Percentiles rank a stretch among this genome's conserved stretches.
Evolutionary conservation across 2,329 filamentous ascomycete species (phyloP).

Genomic region (Thelonectria rubi): DNA sequence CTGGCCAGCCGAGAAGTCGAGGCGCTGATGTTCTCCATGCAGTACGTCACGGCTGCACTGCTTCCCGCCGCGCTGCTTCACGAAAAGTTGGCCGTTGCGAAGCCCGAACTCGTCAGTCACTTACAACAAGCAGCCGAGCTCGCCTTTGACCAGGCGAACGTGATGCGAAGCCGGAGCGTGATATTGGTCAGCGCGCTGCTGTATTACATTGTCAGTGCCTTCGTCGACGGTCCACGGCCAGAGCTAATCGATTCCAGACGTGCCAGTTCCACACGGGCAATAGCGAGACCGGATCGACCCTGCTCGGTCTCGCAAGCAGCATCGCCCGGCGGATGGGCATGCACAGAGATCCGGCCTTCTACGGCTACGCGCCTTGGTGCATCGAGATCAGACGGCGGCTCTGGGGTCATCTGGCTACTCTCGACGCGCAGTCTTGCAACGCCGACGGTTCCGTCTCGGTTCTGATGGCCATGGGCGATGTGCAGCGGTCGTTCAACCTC

Average conservation of each 20-base stretch:
- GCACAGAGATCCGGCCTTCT: slow-evolving; percentile 31
- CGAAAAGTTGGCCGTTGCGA: slow-evolving; percentile 19
- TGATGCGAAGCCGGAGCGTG: slow-evolving; percentile 31
- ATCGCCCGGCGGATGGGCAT: slow-evolving; percentile 30
- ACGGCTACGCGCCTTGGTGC: slow-evolving; percentile 30
- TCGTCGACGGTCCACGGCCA: neutral
- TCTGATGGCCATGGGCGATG: slow-evolving; percentile 24
- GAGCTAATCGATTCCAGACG: slow-evolving; percentile 18
- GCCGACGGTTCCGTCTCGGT: slow-evolving; percentile 29
- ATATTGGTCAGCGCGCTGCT: slow-evolving; percentile 27
- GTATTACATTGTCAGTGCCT: slow-evolving; percentile 30
- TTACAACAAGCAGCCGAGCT: slow-evolving; percentile 27
- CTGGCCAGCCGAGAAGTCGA: slow-evolving; percentile 23
- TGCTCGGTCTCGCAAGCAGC: slow-evolving; percentile 28
- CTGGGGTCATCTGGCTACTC: slow-evolving; percentile 29
- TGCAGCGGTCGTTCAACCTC: slow-evolving; percentile 26
- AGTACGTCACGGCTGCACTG: slow-evolving; percentile 25
- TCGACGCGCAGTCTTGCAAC: slow-evolving; percentile 26
- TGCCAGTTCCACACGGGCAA: slow-evolving; percentile 31
- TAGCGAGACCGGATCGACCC: slow-evolving; percentile 26
- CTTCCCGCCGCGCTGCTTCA: slow-evolving; percentile 22
- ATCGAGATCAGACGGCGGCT: slow-evolving; percentile 30
- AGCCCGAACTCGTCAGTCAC: slow-evolving; percentile 19
- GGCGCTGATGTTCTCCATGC: slow-evolving; percentile 28
- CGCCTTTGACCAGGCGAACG: slow-evolving; percentile 26